phyloP scores from a whole-genome alignment of 192 early-diverging fungal species.

The Linderina pennispora region DNA sequence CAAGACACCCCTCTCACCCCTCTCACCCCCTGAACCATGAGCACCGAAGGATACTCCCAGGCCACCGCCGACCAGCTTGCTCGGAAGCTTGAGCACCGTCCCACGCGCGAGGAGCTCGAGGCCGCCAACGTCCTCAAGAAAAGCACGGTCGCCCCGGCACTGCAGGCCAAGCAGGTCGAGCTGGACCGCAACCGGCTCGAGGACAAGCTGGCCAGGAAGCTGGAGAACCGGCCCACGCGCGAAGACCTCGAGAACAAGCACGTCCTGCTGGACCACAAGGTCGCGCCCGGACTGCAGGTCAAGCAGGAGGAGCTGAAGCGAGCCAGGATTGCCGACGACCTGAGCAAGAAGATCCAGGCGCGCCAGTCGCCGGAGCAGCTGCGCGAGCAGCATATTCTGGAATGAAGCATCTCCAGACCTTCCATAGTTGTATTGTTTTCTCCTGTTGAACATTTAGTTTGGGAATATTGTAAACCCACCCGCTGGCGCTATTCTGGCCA shows the following conservation, averaged over 20 bases:
- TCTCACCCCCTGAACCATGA: background rate
- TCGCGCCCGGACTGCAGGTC: conserved; percentile 48
- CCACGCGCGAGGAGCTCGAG: conserved; percentile 51
- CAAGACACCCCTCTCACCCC: background rate
- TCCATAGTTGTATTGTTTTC: background rate
- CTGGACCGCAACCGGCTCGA: conserved; percentile 35
- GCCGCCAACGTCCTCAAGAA: conserved; percentile 54
- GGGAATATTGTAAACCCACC: too few species aligned
- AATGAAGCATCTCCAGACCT: background rate
- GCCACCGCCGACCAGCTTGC: conserved; percentile 26
- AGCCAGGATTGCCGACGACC: conserved; percentile 35
- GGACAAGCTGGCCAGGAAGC: conserved; percentile 52
- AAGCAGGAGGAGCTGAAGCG: conserved; percentile 42
- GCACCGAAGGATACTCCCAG: background rate
- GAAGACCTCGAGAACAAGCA: conserved; percentile 53
- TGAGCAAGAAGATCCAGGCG: conserved; percentile 46
- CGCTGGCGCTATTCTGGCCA: too few species aligned
- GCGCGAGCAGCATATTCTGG: conserved; percentile 57
- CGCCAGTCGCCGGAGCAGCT: conserved; percentile 39
- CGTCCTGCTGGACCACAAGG: conserved; percentile 26
- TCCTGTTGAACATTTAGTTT: background rate
- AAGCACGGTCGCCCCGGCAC: conserved; percentile 23
- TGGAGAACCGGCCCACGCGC: conserved; percentile 49
- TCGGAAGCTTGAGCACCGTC: conserved; percentile 51
- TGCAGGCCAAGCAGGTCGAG: conserved; percentile 29